Percentiles rank a stretch among this genome's conserved stretches.
Evolutionary conservation across 257 asterid species (phyloP).

Genomic region (Euphrasia confusa): DNA sequence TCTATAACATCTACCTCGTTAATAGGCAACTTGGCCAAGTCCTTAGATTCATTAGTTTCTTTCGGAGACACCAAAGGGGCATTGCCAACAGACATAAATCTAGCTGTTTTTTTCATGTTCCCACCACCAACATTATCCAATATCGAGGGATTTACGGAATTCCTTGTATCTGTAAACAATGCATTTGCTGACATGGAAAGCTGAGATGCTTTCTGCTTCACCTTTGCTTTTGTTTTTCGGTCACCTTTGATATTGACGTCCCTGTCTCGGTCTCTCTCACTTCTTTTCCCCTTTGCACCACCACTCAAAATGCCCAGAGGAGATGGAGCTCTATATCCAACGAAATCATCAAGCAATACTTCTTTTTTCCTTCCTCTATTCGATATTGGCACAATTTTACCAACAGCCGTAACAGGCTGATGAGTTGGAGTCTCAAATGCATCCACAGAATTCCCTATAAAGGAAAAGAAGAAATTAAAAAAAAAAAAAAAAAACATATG

Average conservation of each 20-base stretch:
- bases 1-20: conserved; percentile 40
- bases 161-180: conserved; percentile 41
- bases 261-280: background rate
- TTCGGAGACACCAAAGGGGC: conserved; percentile 30
- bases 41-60: conserved; percentile 40
- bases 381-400: background rate
- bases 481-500: background rate
- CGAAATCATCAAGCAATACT: conserved; percentile 1
- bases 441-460: conserved; percentile 17
- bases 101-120: conserved; percentile 47
- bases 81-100: conserved; percentile 43
- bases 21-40: conserved; percentile 39
- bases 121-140: conserved; percentile 31
- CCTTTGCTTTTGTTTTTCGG: conserved; percentile 73
- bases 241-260: conserved; percentile 46
- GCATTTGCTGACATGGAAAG: conserved; percentile 71
- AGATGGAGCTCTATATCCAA: background rate
- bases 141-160: conserved; percentile 2
- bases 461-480: background rate
- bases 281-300: conserved; percentile 4
- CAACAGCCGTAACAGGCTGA: background rate
- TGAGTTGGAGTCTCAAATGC: background rate
- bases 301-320: background rate
- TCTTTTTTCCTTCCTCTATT: background rate
- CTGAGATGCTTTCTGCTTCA: conserved; percentile 83